These are phyloP conservation scores for Ziziphus jujuba DNA, from an alignment of 306 rosid species.

Conservation along the genomic window DNA sequence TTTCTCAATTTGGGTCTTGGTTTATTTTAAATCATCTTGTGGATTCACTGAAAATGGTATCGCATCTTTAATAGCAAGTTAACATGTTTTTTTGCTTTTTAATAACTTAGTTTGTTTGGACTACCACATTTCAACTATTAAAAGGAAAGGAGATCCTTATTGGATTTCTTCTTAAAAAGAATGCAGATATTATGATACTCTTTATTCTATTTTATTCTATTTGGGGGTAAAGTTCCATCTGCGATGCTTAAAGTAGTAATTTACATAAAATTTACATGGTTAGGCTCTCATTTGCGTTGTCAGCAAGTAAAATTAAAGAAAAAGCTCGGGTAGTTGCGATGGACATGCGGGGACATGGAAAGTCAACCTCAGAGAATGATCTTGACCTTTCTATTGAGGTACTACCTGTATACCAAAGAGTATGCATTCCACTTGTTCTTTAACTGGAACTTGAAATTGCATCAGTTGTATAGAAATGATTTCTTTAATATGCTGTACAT, in stretches of 20 bases:
- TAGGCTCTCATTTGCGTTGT: constrained; percentile 91
- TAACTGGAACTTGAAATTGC: neutral
- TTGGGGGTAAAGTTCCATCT: constrained; percentile 4
- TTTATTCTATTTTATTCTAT: neutral
- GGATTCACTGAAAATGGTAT: no score
- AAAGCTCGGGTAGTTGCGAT: constrained; percentile 81
- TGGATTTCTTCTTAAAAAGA: no score
- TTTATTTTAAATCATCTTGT: no score
- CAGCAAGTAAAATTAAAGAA: constrained; percentile 73
- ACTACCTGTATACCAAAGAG: constrained; percentile 15
- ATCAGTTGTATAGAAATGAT: constrained; percentile 2
- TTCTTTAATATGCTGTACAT: constrained; percentile 6
- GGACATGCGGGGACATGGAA: constrained; percentile 99
- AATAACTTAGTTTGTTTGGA: neutral
- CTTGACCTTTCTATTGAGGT: constrained; percentile 86
- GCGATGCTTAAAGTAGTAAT: constrained; percentile 5
- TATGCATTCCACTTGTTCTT: neutral
- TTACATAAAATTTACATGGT: constrained; percentile 8
- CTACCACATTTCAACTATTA: neutral
- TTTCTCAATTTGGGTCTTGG: no score
- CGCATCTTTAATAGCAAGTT: no score
- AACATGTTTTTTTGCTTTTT: neutral
- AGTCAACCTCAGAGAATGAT: constrained; percentile 72
- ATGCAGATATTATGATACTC: neutral
- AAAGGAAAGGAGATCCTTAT: no score